Percentiles rank a stretch among this genome's conserved stretches.
Evolutionary conservation across 192 early-diverging fungal species (phyloP).

Genomic region (Coemansia sp.): DNA sequence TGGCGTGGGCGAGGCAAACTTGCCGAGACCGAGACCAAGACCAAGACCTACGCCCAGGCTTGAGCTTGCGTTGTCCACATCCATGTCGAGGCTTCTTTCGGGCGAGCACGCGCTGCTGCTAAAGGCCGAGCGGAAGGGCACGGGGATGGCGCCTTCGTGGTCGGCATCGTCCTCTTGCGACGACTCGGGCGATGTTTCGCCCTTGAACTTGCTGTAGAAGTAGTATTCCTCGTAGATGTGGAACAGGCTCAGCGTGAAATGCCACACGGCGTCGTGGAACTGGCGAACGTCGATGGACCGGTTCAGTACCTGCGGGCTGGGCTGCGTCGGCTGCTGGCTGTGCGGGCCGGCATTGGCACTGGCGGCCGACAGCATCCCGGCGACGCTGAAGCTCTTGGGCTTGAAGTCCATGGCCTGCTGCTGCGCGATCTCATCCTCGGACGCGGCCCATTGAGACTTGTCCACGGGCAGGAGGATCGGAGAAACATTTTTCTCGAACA

Average conservation of each 20-base stretch:
- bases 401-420: conserved; percentile 3
- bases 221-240: conserved; percentile 51
- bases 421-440: conserved; percentile 11
- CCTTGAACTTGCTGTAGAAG: conserved; percentile 44
- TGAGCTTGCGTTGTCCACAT: conserved; percentile 12
- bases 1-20: conserved; percentile 6
- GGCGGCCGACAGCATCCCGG: conserved; percentile 19
- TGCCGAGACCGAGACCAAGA: background rate
- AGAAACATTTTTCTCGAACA: background rate
- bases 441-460: conserved; percentile 25
- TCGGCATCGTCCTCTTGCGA: conserved; percentile 10
- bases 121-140: conserved; percentile 13
- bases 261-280: conserved; percentile 50
- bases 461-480: conserved; percentile 17
- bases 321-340: background rate
- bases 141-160: conserved; percentile 7
- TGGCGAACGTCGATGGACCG: conserved; percentile 28
- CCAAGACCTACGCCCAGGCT: conserved; percentile 4
- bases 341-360: background rate
- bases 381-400: conserved; percentile 33
- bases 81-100: background rate
- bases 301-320: background rate
- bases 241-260: conserved; percentile 48
- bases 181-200: conserved; percentile 30
- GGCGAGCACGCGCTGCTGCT: conserved; percentile 1